These are phyloP conservation scores for Pleomassaria siparia DNA, from an alignment of 2,329 filamentous ascomycete genomes.

Conservation along the genomic window DNA sequence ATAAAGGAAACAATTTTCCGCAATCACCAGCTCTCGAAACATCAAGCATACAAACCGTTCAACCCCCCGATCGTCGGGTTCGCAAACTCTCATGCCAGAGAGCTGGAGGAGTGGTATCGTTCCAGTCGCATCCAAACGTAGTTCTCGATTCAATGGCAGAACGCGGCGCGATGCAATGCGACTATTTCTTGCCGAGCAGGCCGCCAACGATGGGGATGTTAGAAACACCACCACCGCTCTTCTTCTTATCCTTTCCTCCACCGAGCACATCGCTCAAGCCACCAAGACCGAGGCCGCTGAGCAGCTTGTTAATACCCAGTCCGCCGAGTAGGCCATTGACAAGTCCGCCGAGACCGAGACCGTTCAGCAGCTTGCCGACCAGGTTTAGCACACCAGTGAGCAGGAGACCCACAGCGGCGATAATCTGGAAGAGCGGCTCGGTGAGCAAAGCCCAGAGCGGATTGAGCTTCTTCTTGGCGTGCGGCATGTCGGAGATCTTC, in stretches of 20 bases:
- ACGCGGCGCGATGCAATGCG: constrained; percentile 6
- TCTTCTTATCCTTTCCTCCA: constrained; percentile 58
- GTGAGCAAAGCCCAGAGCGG: constrained; percentile 81
- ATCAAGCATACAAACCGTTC: not conserved
- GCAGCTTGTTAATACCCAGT: constrained; percentile 72
- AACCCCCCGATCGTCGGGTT: constrained; percentile 6
- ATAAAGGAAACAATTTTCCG: not conserved
- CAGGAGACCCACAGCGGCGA: constrained; percentile 82
- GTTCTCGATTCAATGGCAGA: constrained; percentile 7
- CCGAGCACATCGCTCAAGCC: constrained; percentile 53
- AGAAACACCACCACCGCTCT: constrained; percentile 40
- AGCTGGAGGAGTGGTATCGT: constrained; percentile 6
- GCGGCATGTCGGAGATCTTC: constrained; percentile 87
- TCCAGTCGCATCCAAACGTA: not conserved
- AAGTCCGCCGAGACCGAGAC: constrained; percentile 78
- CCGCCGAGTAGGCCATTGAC: constrained; percentile 78
- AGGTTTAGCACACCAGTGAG: constrained; percentile 81
- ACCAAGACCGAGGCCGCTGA: constrained; percentile 70
- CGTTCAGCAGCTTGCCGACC: constrained; percentile 77
- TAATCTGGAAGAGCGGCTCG: constrained; percentile 89
- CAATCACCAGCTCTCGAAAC: not conserved
- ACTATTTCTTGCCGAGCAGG: constrained; percentile 46
- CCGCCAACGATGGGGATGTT: constrained; percentile 52
- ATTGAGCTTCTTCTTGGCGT: constrained; percentile 93
- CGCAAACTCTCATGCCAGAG: not conserved